Evolutionary conservation across 1,139 yeast species (phyloP), one percentile per base, ranked within the genome.

Genomic region (Candida sp.): DNA sequence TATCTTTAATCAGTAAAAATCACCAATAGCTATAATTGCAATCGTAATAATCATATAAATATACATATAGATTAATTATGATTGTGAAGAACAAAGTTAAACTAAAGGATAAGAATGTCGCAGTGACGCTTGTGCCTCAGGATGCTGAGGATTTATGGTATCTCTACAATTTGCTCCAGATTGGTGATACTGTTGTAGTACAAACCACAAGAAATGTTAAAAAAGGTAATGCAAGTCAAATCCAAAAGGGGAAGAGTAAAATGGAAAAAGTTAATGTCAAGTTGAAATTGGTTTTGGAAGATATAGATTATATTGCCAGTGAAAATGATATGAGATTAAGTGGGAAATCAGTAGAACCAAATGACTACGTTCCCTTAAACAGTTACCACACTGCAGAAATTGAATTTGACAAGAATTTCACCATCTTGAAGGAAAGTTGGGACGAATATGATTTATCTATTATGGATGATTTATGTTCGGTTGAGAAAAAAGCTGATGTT

Each of bases 91-190:
- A 45, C 25, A 50, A 46, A 29, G 54, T 44, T 22, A 52, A 51
- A 42, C 42, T 52, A 21, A 82, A 79, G 53, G 89, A 85, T 53
- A 72, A 77, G 45, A 75, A 82, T 52, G 96, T 93, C 11, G 68
- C 74, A 3, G 75, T 88, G 12, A 75, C 84, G 1, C 63, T 91
- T 15, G 69, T 80, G 3, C 93, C 97, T 0, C 89, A 90, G 55
- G 98, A 93, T 56, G 81, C 88, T 35, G 98, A 93, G 55, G 99
- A 93, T 61, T 72, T 93, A 49, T 93, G 97, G 91, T 84, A 87
- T 38, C 60, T 89, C 9, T 90, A 88, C 69, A 95, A 93, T 56
- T 69, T 93, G 33, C 74, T 93, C 8, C 83, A 82, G 42, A 79
- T 78, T 44, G 88, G 86, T 22, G 99, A 93, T 64, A 82, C 80